A percentile compares a stretch with the other conserved stretches of the same genome.
phyloP scores from a whole-genome alignment of 129 eudicot genomes.

The Sambucus nigra region DNA sequence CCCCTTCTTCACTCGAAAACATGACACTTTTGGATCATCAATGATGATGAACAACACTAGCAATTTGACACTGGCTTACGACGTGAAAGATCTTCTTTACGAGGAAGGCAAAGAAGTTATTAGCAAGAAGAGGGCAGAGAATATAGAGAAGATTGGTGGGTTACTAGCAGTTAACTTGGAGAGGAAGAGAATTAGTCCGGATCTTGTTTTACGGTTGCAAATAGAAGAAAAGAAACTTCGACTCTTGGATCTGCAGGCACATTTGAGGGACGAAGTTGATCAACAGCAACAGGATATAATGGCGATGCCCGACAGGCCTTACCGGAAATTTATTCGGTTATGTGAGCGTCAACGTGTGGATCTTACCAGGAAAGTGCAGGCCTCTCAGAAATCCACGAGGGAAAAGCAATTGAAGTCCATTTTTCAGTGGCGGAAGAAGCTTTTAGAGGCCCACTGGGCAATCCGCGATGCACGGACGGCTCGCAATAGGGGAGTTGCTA shows the following conservation, averaged over 20 bases:
- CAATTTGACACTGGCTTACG: conserved; percentile 75
- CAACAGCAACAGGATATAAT: conserved; percentile 88
- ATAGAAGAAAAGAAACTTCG: conserved; percentile 78
- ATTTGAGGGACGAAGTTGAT: conserved; percentile 86
- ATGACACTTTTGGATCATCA: conserved; percentile 73
- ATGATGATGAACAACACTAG: conserved; percentile 66
- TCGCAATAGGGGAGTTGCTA: conserved; percentile 91
- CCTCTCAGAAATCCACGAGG: conserved; percentile 66
- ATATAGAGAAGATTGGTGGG: conserved; percentile 59
- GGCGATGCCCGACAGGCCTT: conserved; percentile 98
- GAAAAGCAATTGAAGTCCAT: conserved; percentile 82
- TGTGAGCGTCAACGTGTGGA: conserved; percentile 95
- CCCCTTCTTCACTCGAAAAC: conserved; percentile 90
- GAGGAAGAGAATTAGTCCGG: conserved; percentile 91
- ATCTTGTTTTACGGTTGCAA: conserved; percentile 73
- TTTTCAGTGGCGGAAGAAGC: conserved; percentile 98
- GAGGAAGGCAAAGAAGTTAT: conserved; percentile 64
- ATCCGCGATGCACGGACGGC: conserved; percentile 95
- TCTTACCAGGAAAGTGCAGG: conserved; percentile 76
- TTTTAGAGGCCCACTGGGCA: conserved; percentile 94
- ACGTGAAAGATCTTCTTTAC: conserved; percentile 60
- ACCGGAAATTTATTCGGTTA: conserved; percentile 72
- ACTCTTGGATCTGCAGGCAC: conserved; percentile 65
- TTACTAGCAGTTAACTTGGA: conserved; percentile 71
- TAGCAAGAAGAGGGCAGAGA: conserved; percentile 53